Evolutionary conservation across 2,329 filamentous ascomycete species (phyloP).

Genomic region (Colletotrichum sp.): DNA sequence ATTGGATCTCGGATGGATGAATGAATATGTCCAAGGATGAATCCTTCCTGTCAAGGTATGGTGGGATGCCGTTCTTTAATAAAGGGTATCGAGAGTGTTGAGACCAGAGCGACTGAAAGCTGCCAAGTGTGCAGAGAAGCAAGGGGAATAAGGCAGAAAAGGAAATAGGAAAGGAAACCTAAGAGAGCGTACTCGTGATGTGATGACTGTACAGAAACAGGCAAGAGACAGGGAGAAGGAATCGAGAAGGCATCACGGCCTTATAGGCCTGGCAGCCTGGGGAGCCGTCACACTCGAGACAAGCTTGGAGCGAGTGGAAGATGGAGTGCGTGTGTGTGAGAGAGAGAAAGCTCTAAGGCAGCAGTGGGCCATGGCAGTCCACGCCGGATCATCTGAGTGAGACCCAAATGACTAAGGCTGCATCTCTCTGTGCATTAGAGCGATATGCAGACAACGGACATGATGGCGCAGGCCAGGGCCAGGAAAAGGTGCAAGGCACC

Average conservation of each 20-base stretch:
- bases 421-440: slow-evolving; percentile 26
- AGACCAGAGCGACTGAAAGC: slow-evolving; percentile 5
- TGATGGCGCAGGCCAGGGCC: slow-evolving; percentile 25
- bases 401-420: slow-evolving; percentile 26
- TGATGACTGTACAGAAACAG: slow-evolving; percentile 20
- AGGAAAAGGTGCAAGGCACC: slow-evolving; percentile 28
- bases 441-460: slow-evolving; percentile 19
- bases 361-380: slow-evolving; percentile 18
- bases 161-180: slow-evolving; percentile 25
- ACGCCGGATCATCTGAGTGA: slow-evolving; percentile 22
- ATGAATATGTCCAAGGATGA: background rate
- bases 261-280: slow-evolving; percentile 56
- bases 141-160: slow-evolving; percentile 28
- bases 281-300: slow-evolving; percentile 31
- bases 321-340: slow-evolving; percentile 27
- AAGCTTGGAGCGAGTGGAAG: slow-evolving; percentile 26
- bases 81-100: background rate
- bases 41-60: slow-evolving; percentile 20
- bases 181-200: slow-evolving; percentile 25
- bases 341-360: slow-evolving; percentile 15
- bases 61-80: slow-evolving; percentile 6
- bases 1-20: background rate
- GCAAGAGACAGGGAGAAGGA: slow-evolving; percentile 24
- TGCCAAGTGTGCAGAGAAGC: slow-evolving; percentile 13
- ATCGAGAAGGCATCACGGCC: slow-evolving; percentile 55